A percentile compares a stretch with the other conserved stretches of the same genome.
Evolutionary conservation across 805 yeast genomes (phyloP).

Genomic region (Groenewaldozyma tartarivorans): DNA sequence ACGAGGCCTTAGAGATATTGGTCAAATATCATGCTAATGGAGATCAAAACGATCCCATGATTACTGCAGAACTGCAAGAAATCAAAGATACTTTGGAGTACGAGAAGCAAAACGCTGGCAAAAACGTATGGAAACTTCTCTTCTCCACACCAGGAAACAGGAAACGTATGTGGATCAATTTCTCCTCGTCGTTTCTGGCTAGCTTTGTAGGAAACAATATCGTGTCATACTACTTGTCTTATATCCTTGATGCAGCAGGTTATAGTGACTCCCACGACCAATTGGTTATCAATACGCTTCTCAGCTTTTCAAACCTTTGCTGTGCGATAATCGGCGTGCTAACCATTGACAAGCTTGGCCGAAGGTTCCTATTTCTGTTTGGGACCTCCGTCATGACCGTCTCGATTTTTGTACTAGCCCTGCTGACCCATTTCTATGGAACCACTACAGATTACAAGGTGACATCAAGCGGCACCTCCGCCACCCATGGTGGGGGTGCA

Average conservation of each 20-base stretch:
- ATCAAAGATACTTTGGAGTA: constrained; percentile 12
- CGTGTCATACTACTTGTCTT: background rate
- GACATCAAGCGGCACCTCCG: background rate
- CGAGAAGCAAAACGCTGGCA: constrained; percentile 6
- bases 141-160: constrained; percentile 47
- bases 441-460: constrained; percentile 4
- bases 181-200: constrained; percentile 43
- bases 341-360: constrained; percentile 20
- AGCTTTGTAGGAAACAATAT: constrained; percentile 59
- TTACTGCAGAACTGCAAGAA: constrained; percentile 14
- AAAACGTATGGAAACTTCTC: constrained; percentile 24
- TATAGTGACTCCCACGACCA: background rate
- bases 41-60: constrained; percentile 10
- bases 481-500: too few relatives aligned
- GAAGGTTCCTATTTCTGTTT: constrained; percentile 11
- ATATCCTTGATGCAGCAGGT: constrained; percentile 1
- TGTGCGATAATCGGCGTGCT: too few relatives aligned
- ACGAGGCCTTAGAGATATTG: constrained; percentile 13
- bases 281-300: background rate
- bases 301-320: too few relatives aligned
- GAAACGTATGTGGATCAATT: constrained; percentile 28
- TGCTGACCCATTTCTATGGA: constrained; percentile 9
- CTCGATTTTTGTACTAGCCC: constrained; percentile 4
- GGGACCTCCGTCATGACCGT: constrained; percentile 7
- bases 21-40: constrained; percentile 15